Conservation (phyloP, 1,139 yeast species). For the Pichia sp. region DNA sequence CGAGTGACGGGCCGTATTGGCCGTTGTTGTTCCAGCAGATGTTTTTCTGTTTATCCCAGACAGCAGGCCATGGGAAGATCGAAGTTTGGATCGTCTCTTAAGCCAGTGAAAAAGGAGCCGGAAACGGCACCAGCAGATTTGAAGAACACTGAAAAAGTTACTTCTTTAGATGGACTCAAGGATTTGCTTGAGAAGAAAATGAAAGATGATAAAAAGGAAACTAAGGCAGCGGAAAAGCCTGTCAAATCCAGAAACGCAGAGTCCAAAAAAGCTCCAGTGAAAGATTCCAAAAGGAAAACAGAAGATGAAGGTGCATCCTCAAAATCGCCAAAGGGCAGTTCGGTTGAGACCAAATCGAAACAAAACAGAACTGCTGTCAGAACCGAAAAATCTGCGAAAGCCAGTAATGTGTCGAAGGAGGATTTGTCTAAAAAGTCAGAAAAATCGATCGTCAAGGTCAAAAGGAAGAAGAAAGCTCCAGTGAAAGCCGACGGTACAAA, state of each 20-base stretch:
- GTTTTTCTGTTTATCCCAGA: no score
- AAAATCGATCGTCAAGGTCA: conserved; percentile 3
- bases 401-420: not conserved
- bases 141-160: no score
- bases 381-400: not conserved
- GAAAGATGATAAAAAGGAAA: not conserved
- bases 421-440: not conserved
- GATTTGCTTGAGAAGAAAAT: no score
- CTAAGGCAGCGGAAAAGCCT: no score
- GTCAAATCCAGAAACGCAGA: not conserved
- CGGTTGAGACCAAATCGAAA: not conserved
- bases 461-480: conserved; percentile 9
- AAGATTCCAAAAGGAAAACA: not conserved
- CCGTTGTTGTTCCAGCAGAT: no score
- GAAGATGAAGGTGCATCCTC: not conserved
- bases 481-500: conserved; percentile 9
- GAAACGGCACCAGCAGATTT: no score
- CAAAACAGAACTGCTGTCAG: not conserved
- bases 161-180: no score
- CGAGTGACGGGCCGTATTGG: no score
- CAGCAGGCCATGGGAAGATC: no score
- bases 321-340: not conserved
- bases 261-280: not conserved
- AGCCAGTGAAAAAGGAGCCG: no score
- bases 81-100: no score